Base-by-base conservation (phyloP, 2,329 filamentous ascomycete species). In the Teratosphaeria destructans region DNA sequence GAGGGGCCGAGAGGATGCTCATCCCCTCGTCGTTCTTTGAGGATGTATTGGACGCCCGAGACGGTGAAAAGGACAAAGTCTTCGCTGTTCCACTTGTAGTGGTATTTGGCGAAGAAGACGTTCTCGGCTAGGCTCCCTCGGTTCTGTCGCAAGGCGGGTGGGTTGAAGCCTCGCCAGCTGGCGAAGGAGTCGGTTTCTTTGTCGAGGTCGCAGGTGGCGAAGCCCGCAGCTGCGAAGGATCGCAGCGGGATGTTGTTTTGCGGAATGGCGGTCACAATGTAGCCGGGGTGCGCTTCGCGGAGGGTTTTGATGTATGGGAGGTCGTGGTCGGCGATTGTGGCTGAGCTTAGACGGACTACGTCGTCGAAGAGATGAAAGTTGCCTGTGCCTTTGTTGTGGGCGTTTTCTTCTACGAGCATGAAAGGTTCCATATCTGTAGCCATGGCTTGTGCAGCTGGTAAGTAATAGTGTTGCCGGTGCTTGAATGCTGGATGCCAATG, bases 161-260 rank as follows among this genome's bases (percentile, higher is more conserved):
- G 59, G 4, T 72, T 61, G 60, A 73, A 76, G 6, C 74, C 74
- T 29, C 72, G 65, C 73, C 71, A 76, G 57, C 69, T 68, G 19
- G 73, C 61, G 52, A 72, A 71, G 4, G 72, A 70, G 57, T 77
- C 75, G 3, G 69, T 69, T 23, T 73, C 67, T 3, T 69, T 69
- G 64, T 77, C 75, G 7, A 73, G 64, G 34, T 72, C 68, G 10
- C 70, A 72, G 8, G 66, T 66, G 14, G 76, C 77, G 63, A 71
- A 69, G 10, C 77, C 77, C 5, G 76, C 71, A 0, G 68, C 69
- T 5, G 76, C 75, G 59, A 78, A 79, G 47, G 72, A 66, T 27
- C 74, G 71, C 12, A 78, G 67, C 29, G 72, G 71, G 58, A 70
- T 65, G 59, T 76, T 77, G 59, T 23, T 47, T 1, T 63, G 64